Base-by-base conservation (phyloP, 441 rosid species). In the Erysimum pusillum region DNA sequence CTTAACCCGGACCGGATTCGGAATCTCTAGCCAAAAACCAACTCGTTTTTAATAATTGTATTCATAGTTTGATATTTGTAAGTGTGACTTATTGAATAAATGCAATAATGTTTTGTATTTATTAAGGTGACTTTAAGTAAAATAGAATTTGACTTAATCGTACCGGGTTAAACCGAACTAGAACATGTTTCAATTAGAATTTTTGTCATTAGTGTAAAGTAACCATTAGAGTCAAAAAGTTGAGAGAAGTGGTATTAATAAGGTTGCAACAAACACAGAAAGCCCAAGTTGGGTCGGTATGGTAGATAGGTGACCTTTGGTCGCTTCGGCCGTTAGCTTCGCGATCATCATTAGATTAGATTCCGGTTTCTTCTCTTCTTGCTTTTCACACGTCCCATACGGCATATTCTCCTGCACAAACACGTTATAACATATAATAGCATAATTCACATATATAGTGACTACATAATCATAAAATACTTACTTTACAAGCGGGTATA, bases 401-500 rank as follows among this genome's bases (percentile, higher is more conserved):
- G 81, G 73, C 77, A 17, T 73, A 39, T 78, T 78, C 69, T 78
- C 81, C 77, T 77, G 31, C 57, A 41, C 32, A 67, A 34, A 49
- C 60, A 0, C 60, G 69, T 48, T 6, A 8, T 46, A 38, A 57
- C 66, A 77, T 57, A 42, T 14, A 22, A 5, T 20, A 53, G 35
- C 58, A 69, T 52, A 63, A 70, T 46, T 11, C 15, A 58, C 18
- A 25, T 17, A 22, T n/a, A 2, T 22, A 65, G 5, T 38, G 34
- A 32, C 38, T 45, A 45, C 28, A 34, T 65, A 39, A 41, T 63
- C 76, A 44, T 56, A 56, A 0, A 69, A 8, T 4, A 68, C 67
- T 63, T 17, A 78, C 81, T 61, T 74, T 79, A 86, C 90, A 89
- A 28, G 67, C 13, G 41, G 82, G 76, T 28, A 89, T 73, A 58